Conservation (phyloP, 2,329 filamentous ascomycete species). For the Exophiala aquamarina region DNA sequence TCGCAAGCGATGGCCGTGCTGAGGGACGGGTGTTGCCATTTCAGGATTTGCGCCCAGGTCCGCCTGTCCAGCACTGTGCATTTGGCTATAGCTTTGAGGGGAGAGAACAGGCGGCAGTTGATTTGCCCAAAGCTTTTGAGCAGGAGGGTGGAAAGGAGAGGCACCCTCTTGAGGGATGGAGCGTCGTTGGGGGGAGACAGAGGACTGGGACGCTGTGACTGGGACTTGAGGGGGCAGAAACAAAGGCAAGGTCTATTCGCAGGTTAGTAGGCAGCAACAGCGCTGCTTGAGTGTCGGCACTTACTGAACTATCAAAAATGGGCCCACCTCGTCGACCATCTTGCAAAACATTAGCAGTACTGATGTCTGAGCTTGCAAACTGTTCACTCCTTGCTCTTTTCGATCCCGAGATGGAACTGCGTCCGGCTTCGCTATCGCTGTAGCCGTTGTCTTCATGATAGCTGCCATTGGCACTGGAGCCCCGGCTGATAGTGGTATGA, state of each 20-base stretch:
- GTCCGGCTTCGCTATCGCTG: constrained; percentile 82
- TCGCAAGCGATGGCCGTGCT: constrained; percentile 64
- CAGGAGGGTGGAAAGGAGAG: constrained; percentile 72
- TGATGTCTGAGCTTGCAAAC: constrained; percentile 93
- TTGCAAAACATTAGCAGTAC: constrained; percentile 96
- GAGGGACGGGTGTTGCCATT: constrained; percentile 37
- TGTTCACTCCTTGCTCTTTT: constrained; percentile 78
- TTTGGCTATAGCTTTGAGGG: constrained; percentile 72
- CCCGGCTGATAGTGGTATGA: constrained; percentile 63
- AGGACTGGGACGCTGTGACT: constrained; percentile 93
- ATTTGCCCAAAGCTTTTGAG: constrained; percentile 72
- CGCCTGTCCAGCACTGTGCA: constrained; percentile 35
- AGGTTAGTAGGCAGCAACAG: constrained; percentile 26
- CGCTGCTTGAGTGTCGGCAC: constrained; percentile 39
- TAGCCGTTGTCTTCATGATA: constrained; percentile 75
- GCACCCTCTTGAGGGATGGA: constrained; percentile 68
- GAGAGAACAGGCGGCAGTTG: constrained; percentile 65
- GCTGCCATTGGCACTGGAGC: constrained; percentile 58
- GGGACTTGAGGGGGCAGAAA: constrained; percentile 95
- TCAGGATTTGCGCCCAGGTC: constrained; percentile 25
- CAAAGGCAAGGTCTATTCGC: constrained; percentile 81
- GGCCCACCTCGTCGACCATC: constrained; percentile 92
- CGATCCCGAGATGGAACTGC: constrained; percentile 69
- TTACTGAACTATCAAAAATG: constrained; percentile 95
- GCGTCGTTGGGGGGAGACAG: constrained; percentile 86